A percentile compares a stretch with the other conserved stretches of the same genome.
These are phyloP conservation scores for Aschersonia sp. DNA, from an alignment of 2,329 filamentous ascomycete genomes.

Conservation along the genomic window DNA sequence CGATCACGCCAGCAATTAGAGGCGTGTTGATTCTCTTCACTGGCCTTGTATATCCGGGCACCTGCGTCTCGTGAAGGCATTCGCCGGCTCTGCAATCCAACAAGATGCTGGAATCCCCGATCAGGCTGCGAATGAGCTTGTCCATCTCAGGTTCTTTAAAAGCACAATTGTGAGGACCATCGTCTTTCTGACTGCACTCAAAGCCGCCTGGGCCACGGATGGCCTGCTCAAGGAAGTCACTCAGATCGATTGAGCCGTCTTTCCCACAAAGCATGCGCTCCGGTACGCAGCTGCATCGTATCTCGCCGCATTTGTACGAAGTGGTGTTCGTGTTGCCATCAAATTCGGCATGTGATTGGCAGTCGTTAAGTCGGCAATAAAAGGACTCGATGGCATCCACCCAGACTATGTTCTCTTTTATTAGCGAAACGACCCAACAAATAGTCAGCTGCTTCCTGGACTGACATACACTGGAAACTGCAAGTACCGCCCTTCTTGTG, in stretches of 20 bases:
- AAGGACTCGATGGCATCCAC: conserved; percentile 89
- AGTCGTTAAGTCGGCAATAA: conserved; percentile 80
- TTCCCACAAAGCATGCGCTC: conserved; percentile 91
- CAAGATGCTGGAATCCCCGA: conserved; percentile 82
- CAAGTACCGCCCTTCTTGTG: conserved; percentile 61
- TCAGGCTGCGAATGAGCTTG: conserved; percentile 71
- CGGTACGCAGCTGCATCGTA: conserved; percentile 77
- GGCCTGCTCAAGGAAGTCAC: conserved; percentile 67
- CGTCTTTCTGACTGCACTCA: conserved; percentile 53
- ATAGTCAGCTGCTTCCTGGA: not conserved
- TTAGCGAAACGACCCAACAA: not conserved
- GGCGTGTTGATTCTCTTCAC: conserved; percentile 95
- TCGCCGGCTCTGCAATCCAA: conserved; percentile 76
- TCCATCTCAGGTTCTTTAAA: conserved; percentile 94
- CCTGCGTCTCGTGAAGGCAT: conserved; percentile 83
- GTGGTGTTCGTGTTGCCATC: conserved; percentile 64
- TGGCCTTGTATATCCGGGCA: conserved; percentile 78
- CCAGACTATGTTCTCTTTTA: conserved; percentile 51
- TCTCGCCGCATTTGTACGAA: conserved; percentile 69
- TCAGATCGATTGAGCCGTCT: conserved; percentile 79
- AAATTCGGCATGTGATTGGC: conserved; percentile 57
- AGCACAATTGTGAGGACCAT: conserved; percentile 50
- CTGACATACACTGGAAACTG: conserved; percentile 76
- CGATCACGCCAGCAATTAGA: conserved; percentile 87
- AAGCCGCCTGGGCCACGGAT: conserved; percentile 86